Conservation (phyloP, 768 basidiomycete genomes). For the Lentinus brumalis region DNA sequence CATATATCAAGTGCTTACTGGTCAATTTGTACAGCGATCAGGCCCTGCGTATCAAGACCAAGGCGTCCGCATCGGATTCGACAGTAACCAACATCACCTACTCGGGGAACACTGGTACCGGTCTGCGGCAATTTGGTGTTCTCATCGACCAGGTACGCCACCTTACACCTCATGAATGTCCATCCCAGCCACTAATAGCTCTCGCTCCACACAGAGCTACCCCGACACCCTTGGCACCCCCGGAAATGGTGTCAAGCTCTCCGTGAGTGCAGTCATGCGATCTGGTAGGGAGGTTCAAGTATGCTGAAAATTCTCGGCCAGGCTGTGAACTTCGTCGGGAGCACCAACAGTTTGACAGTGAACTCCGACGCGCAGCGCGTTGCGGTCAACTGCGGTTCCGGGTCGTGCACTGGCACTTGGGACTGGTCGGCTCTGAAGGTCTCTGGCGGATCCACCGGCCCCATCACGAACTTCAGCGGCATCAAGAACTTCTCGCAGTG, state of each 20-base stretch:
- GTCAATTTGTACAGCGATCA: conserved; percentile 39
- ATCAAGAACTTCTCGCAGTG: conserved; percentile 28
- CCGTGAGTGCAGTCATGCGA: conserved; percentile 42
- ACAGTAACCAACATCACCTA: conserved; percentile 53
- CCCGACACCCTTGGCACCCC: conserved; percentile 53
- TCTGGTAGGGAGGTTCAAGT: not conserved
- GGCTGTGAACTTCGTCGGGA: conserved; percentile 50
- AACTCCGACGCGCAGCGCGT: conserved; percentile 44
- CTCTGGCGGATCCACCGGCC: conserved; percentile 46
- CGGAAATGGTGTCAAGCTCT: conserved; percentile 58
- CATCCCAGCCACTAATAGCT: not conserved
- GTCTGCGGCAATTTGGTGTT: conserved; percentile 52
- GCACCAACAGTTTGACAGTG: conserved; percentile 46
- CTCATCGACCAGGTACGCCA: conserved; percentile 55
- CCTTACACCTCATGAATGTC: not conserved
- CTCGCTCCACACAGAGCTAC: conserved; percentile 48
- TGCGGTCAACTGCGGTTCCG: conserved; percentile 57
- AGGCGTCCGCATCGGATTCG: conserved; percentile 45
- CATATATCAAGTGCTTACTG: not conserved
- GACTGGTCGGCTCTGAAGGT: conserved; percentile 49
- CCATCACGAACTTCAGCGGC: conserved; percentile 27
- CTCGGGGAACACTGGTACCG: conserved; percentile 54
- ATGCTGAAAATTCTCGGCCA: conserved; percentile 21
- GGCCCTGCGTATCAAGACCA: conserved; percentile 65
- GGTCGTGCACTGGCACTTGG: conserved; percentile 54